A percentile compares a stretch with the other conserved stretches of the same genome.
Conservation (phyloP, 768 basidiomycete genomes). For the Trametopsis cervina region DNA sequence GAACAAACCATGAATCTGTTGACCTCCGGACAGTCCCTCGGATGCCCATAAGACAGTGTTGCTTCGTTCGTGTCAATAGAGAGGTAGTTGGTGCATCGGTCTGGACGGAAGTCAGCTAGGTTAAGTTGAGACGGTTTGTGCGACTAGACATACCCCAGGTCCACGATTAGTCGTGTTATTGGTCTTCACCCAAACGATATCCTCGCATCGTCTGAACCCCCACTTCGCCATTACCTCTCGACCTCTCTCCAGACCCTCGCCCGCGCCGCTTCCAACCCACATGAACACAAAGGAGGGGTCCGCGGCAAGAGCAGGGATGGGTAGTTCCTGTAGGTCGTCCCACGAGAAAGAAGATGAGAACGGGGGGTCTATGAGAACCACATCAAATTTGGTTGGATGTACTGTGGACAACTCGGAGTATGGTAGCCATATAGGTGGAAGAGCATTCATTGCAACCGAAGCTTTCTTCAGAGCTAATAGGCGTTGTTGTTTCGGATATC, state of each 20-base stretch:
- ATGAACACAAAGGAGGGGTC: constrained; percentile 93
- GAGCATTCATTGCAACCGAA: constrained; percentile 61
- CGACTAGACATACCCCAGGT: constrained; percentile 52
- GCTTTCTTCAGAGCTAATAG: constrained; percentile 78
- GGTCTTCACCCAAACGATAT: constrained; percentile 98
- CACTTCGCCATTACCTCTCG: constrained; percentile 87
- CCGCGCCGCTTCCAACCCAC: constrained; percentile 91
- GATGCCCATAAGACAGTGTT: constrained; percentile 97
- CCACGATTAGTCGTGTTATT: constrained; percentile 68
- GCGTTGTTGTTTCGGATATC: constrained; percentile 91
- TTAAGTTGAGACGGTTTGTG: not conserved
- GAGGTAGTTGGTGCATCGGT: constrained; percentile 84
- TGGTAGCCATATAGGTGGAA: constrained; percentile 69
- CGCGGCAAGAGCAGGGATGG: constrained; percentile 74
- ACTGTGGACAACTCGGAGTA: constrained; percentile 49
- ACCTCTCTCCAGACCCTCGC: constrained; percentile 87
- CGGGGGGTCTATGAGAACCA: constrained; percentile 86
- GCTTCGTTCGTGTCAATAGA: constrained; percentile 83
- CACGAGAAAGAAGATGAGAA: constrained; percentile 83
- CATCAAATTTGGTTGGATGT: constrained; percentile 75
- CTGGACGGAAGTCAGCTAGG: constrained; percentile 30
- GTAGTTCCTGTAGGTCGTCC: constrained; percentile 77
- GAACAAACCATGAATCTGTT: constrained; percentile 94
- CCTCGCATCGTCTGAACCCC: constrained; percentile 94
- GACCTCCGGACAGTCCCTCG: constrained; percentile 92